Evolutionary conservation across 352 stramenopile species (phyloP).

Genomic region (Phytopythium ostracodes): DNA sequence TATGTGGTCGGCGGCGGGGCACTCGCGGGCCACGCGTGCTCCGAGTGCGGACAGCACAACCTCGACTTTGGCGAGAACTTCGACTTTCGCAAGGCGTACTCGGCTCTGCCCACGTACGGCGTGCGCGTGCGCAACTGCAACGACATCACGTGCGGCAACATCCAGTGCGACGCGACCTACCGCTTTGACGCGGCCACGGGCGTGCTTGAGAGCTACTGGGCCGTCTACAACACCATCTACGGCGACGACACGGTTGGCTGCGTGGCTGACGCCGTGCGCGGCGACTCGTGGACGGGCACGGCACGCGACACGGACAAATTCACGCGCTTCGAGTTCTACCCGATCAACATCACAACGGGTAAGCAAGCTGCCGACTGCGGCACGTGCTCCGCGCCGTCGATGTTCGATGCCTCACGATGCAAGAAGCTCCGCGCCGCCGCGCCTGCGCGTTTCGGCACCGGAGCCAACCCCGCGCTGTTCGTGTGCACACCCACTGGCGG

Average conservation of each 20-base stretch:
- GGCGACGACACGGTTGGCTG: constrained; percentile 5
- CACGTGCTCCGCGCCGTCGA: constrained; percentile 3
- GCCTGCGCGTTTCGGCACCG: constrained; percentile 5
- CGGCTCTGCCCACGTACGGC: constrained; percentile 3
- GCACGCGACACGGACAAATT: constrained; percentile 75
- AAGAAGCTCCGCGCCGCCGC: constrained; percentile 3
- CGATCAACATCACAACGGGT: constrained; percentile 27
- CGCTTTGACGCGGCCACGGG: constrained; percentile 10
- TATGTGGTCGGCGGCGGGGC: constrained; percentile 6
- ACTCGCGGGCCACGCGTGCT: constrained; percentile 5
- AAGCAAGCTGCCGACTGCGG: constrained; percentile 4
- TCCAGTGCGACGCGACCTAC: constrained; percentile 11
- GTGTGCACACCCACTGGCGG: constrained; percentile 7
- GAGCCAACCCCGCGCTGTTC: constrained; percentile 4
- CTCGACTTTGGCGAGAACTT: constrained; percentile 9
- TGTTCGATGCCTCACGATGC: constrained; percentile 5
- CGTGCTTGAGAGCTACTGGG: constrained; percentile 7
- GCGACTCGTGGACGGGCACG: constrained; percentile 18
- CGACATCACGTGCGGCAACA: constrained; percentile 6
- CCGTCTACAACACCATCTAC: constrained; percentile 9
- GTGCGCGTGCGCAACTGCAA: constrained; percentile 10
- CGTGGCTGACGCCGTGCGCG: constrained; percentile 5
- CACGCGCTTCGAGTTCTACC: constrained; percentile 70
- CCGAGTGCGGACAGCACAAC: constrained; percentile 10
- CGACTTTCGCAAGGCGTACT: constrained; percentile 6